Evolutionary conservation across 2,329 filamentous ascomycete species (phyloP), one percentile per base, ranked within the genome.

Genomic region (Tolypocladium cylindrosporum): DNA sequence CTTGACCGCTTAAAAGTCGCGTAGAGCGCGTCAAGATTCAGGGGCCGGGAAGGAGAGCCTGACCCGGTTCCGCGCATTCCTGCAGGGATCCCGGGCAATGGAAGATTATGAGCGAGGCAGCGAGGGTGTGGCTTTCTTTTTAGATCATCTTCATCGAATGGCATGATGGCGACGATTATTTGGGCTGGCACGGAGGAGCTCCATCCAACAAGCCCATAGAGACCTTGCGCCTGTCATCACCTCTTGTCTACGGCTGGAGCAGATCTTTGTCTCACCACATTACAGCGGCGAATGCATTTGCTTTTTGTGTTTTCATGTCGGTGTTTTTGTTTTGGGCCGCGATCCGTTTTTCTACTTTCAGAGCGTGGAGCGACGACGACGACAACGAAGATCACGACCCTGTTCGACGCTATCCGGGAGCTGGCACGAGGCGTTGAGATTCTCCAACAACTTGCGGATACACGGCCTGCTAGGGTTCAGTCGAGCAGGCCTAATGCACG

Each of bases 1-100:
- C 71, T 88, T 55, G 74, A 75, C 55, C 68, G 66, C 34, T 62
- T 82, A 59, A 74, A 72, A 59, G 66, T 77, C 56, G 61, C 67
- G 62, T 71, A 64, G 60, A 53, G 24, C 10, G 6, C 31, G 42
- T 36, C n/a, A 39, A 39, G 21, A 11, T 16, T 0, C 10, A 16
- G 8, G 31, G 14, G 10, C 19, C 3, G 27, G 16, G 4, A 21
- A 7, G 7, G 5, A 36, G 27, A 10, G 8, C 34, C n/a, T 21
- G 31, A 37, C 34, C 34, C 11, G 48, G 31, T 11, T 37, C 31
- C 19, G 6, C 21, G 21, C 31, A 36, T 36, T 36, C 9, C 13
- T 13, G 31, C 13, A 19, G 11, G 7, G 31, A 11, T 36, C 16
- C 8, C 6, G 10, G 48, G 6, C 24, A 34, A 6, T 51, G 27